These are phyloP conservation scores for Ogataea siamensis DNA, from an alignment of 805 yeast species.

Conservation along the genomic window DNA sequence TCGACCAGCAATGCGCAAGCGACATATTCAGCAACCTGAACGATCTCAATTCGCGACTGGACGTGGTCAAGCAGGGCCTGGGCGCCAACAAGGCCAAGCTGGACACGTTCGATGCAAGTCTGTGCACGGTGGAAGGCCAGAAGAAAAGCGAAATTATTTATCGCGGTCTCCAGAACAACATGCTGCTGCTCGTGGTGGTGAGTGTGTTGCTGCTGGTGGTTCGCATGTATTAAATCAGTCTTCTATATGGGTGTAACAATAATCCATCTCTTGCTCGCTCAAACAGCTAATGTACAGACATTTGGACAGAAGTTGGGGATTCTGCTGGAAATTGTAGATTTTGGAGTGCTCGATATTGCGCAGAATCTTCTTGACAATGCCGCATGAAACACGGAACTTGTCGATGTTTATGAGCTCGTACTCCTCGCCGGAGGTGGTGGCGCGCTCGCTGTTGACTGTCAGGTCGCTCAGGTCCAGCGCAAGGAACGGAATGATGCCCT, in stretches of 20 bases:
- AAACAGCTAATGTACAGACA: slow-evolving; percentile 78
- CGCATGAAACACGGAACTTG: slow-evolving; percentile 72
- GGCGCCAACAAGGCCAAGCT: slow-evolving; percentile 23
- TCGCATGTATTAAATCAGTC: slow-evolving; percentile 12
- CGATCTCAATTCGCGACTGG: slow-evolving; percentile 30
- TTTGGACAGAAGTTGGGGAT: slow-evolving; percentile 70
- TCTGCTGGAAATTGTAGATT: slow-evolving; percentile 53
- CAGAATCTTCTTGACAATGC: slow-evolving; percentile 71
- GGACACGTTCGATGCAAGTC: slow-evolving; percentile 19
- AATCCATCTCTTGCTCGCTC: slow-evolving; percentile 66
- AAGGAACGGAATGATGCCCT: slow-evolving; percentile 87
- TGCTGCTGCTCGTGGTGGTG: slow-evolving; percentile 9
- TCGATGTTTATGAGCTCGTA: slow-evolving; percentile 67
- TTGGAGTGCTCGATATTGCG: slow-evolving; percentile 85
- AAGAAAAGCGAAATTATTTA: slow-evolving; percentile 18
- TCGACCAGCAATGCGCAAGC: slow-evolving; percentile 18
- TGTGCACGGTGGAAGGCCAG: slow-evolving; percentile 21
- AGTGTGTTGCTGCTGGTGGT: slow-evolving; percentile 12
- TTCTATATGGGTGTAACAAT: slow-evolving; percentile 31
- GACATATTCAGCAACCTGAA: slow-evolving; percentile 29
- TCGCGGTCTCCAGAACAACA: slow-evolving; percentile 14
- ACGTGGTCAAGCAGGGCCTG: slow-evolving; percentile 24
- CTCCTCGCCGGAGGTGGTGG: slow-evolving; percentile 39
- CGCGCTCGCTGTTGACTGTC: slow-evolving; percentile 66
- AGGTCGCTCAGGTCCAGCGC: slow-evolving; percentile 84